Conservation (phyloP, 768 basidiomycete genomes). For the Rubroboletus pulcherrimus region DNA sequence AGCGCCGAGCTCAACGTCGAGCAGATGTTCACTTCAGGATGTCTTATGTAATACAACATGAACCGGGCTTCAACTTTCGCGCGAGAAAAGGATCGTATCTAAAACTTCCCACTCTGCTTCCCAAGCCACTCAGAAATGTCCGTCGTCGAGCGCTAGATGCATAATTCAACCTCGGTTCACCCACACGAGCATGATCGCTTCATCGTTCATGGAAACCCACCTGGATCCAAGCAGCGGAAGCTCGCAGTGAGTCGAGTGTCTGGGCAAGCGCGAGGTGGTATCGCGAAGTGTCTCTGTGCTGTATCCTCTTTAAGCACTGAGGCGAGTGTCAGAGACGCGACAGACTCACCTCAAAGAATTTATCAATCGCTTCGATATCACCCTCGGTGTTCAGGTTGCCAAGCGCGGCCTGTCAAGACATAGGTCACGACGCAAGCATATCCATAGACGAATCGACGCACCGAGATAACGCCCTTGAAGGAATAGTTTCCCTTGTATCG, state of each 20-base stretch:
- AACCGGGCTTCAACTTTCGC: background rate
- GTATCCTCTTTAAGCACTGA: background rate
- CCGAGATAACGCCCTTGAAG: constrained; percentile 50
- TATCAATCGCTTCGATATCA: constrained; percentile 59
- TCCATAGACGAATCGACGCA: constrained; percentile 24
- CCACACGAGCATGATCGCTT: background rate
- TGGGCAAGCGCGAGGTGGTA: constrained; percentile 64
- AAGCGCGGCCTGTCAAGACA: constrained; percentile 34
- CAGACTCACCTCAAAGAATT: constrained; percentile 69
- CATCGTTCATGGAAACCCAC: constrained; percentile 33
- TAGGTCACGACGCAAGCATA: background rate
- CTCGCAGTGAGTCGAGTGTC: constrained; percentile 61
- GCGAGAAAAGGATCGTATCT: background rate
- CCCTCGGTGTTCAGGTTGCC: constrained; percentile 56
- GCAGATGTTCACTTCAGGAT: background rate
- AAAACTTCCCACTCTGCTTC: background rate
- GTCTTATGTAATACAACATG: constrained; percentile 16
- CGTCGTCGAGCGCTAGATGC: constrained; percentile 49
- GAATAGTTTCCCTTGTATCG: constrained; percentile 70
- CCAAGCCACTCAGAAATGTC: constrained; percentile 57
- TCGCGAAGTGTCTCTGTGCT: constrained; percentile 69
- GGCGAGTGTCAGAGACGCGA: background rate
- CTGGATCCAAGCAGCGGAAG: constrained; percentile 59
- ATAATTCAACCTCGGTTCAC: background rate
- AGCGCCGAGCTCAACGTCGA: background rate